These are phyloP conservation scores for Populus hybrid DNA, from an alignment of 441 rosid species.

Conservation along the genomic window DNA sequence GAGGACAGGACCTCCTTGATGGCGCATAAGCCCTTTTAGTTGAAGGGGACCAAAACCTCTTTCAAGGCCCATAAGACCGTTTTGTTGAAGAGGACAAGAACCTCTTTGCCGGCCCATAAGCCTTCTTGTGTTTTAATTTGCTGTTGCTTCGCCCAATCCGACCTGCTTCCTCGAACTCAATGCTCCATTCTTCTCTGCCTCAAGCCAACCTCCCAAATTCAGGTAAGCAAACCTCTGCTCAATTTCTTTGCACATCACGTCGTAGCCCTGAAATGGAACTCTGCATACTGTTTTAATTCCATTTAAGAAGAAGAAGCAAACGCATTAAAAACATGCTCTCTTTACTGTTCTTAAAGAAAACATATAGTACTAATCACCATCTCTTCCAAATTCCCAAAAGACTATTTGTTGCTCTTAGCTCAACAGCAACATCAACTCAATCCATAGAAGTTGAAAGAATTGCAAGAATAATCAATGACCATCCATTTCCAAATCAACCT, in stretches of 20 bases:
- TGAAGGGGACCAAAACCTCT: too few species aligned
- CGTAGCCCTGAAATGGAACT: background rate
- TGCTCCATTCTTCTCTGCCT: background rate
- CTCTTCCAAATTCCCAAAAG: background rate
- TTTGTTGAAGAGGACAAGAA: background rate
- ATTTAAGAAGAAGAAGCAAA: too few species aligned
- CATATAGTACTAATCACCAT: background rate
- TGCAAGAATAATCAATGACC: conserved; percentile 63
- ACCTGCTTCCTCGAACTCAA: background rate
- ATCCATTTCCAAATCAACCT: conserved; percentile 57
- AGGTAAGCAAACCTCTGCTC: background rate
- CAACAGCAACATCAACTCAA: background rate
- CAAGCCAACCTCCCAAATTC: background rate
- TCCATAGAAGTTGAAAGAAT: conserved; percentile 40
- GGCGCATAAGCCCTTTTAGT: too few species aligned
- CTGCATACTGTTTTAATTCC: background rate
- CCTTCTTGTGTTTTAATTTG: background rate
- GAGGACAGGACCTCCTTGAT: too few species aligned
- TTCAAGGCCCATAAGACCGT: too few species aligned
- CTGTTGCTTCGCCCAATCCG: background rate
- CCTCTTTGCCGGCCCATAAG: background rate
- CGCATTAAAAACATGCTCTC: background rate
- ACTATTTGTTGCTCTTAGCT: background rate
- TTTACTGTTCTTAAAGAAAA: background rate
- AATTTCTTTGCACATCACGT: background rate